Evolutionary conservation across 805 yeast genomes (phyloP), one percentile per base, ranked within the genome.

Genomic region (Scheffersomyces stipitis): DNA sequence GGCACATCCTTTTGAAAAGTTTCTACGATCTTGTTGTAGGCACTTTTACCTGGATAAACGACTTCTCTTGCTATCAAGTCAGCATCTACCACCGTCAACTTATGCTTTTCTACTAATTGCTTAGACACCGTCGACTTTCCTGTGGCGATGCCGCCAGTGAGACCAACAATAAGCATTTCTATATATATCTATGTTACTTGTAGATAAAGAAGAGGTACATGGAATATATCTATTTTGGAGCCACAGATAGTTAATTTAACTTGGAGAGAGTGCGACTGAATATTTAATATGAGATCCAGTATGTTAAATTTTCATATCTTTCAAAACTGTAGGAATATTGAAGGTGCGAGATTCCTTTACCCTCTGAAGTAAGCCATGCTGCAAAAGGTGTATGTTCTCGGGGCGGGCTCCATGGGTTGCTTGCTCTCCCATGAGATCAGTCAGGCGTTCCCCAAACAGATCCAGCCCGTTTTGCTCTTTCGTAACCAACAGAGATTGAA

Each of bases 61-160:
- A 90, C 85, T 42, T 87, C 80, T 40, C 84, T 75, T 0, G 99
- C 98, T 30, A 95, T 83, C 33, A 76, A 58, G 58, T 93, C 99
- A 1, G 99, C 98, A 64, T 93, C 99, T 1, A 93, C 73, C 1
- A 93, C 61, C 0, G 83, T 73, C 4, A 85, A 41, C 2, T 67
- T 54, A 51, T 81, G 73, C 8, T 76, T 62, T 7, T 76, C 74
- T 4, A 58, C 43, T 8, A 93, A 62, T 24, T 75, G 59, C 13
- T 64, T 54, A 0, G 96, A 86, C 0, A 86, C 97, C 0, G 98
- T 91, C 14, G 96, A 83, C 54, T 93, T 93, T 3, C 99, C 99
- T n/a, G 93, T 76, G 4, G 96, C 96, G 33, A 93, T 93, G 1
- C 97, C 96, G 2, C 99, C 99, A 0, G 99, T 93, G n/a, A 93